Evolutionary conservation across 2,329 filamentous ascomycete genomes (phyloP), one percentile per base, ranked within the genome.

Genomic region (Dichotomopilus funicola): DNA sequence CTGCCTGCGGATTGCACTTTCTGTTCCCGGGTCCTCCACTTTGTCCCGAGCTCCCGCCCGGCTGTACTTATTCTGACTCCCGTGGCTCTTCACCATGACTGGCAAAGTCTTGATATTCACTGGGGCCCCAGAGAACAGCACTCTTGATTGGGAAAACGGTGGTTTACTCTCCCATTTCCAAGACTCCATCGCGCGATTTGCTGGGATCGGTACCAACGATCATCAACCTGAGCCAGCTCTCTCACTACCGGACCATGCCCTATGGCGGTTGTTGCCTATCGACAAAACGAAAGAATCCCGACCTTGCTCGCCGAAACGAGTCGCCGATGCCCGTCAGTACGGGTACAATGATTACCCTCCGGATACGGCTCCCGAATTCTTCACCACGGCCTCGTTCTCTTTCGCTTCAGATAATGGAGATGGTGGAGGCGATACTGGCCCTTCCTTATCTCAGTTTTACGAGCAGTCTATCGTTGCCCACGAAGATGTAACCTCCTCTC

Each of bases 381-480:
- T 82, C 66, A 75, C 72, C 13, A 73, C 75, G 1, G 70, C 72
- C 2, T 70, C 73, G 34, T 61, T 75, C 10, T 74, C 74, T 5
- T 62, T 69, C 36, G 63, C n/a, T 7, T 59, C 57, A 33, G 58
- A 64, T 1, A 57, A 63, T 27, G 61, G 65, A 1, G 46, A 58
- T 48, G 73, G 74, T 7, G 67, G 66, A 3, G 68, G 59, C 49
- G 60, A 69, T 34, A 66, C 72, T 13, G 59, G 75, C 0, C 69
- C 19, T 27, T 27, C 19, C 19, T 27, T 85, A 3, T 79, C 81
- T 3, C 78, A 85, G 55, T 95, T 94, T 68, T 88, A 89, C 63
- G 82, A 94, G 60, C 83, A 92, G 64, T 94, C 89, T 0, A 78
- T 95, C 49, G 80, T 83, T 1, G 72, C 86, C 11, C 83, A 95